These are phyloP conservation scores for Rhynchosporium secalis DNA, from an alignment of 2,329 filamentous ascomycete species.

Conservation along the genomic window DNA sequence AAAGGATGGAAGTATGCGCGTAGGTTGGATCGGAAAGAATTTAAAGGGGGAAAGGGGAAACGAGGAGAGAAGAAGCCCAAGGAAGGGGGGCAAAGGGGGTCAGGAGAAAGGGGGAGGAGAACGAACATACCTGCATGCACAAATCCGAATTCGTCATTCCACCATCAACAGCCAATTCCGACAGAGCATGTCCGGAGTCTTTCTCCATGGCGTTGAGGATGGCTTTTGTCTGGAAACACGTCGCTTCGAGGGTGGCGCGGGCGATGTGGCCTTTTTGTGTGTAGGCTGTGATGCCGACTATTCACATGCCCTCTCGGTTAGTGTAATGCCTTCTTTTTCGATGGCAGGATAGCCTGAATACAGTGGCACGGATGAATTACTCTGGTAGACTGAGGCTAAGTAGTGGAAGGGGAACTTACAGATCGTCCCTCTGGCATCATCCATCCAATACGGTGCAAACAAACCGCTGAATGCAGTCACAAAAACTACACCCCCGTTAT, in stretches of 20 bases:
- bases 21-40: too few relatives aligned
- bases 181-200: constrained; percentile 64
- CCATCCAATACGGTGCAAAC: constrained; percentile 76
- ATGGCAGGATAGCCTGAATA: too few relatives aligned
- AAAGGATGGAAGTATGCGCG: too few relatives aligned
- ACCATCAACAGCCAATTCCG: constrained; percentile 67
- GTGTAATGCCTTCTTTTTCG: too few relatives aligned
- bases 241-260: constrained; percentile 69
- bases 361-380: too few relatives aligned
- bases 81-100: neutral
- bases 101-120: too few relatives aligned
- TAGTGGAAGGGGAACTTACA: constrained; percentile 44
- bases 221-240: constrained; percentile 73
- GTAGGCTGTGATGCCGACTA: constrained; percentile 67
- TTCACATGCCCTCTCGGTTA: constrained; percentile 12
- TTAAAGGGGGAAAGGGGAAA: too few relatives aligned
- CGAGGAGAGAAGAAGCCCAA: too few relatives aligned
- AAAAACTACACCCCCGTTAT: constrained; percentile 68
- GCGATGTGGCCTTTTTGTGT: constrained; percentile 73
- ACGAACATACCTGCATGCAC: constrained; percentile 56
- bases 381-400: neutral
- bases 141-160: constrained; percentile 72
- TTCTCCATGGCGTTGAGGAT: constrained; percentile 73
- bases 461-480: constrained; percentile 73
- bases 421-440: constrained; percentile 71